Evolutionary conservation across 2,329 filamentous ascomycete genomes (phyloP).

Genomic region (Sphaerulina vaccinii): DNA sequence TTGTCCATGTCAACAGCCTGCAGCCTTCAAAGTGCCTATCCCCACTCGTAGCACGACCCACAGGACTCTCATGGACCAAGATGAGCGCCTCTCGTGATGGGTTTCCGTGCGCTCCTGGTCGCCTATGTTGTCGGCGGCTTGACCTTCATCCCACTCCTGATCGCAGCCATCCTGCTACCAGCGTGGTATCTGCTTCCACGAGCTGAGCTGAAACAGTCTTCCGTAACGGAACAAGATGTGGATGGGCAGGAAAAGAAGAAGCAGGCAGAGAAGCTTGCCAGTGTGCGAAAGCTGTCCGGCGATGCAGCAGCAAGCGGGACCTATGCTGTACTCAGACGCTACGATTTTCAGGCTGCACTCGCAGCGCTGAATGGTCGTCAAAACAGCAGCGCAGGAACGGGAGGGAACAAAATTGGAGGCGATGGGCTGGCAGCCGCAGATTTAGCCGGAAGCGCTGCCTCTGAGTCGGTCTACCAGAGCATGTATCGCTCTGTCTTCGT

Average conservation of each 20-base stretch:
- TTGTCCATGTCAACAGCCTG: too few relatives aligned
- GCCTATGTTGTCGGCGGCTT: constrained; percentile 83
- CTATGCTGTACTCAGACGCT: constrained; percentile 35
- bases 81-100: constrained; percentile 29
- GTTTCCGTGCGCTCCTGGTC: constrained; percentile 59
- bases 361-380: constrained; percentile 29
- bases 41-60: too few relatives aligned
- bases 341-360: constrained; percentile 35
- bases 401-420: constrained; percentile 9
- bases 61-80: not conserved
- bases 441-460: constrained; percentile 50
- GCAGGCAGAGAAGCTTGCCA: constrained; percentile 9
- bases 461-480: constrained; percentile 92
- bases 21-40: too few relatives aligned
- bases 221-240: constrained; percentile 8
- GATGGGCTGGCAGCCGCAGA: constrained; percentile 18
- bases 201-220: not conserved
- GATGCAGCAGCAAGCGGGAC: constrained; percentile 33
- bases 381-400: constrained; percentile 11
- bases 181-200: constrained; percentile 62
- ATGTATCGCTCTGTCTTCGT: constrained; percentile 98
- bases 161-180: constrained; percentile 62
- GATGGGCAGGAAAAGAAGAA: constrained; percentile 15
- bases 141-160: constrained; percentile 76
- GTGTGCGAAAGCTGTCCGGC: constrained; percentile 7